Evolutionary conservation across 257 asterid genomes (phyloP), one percentile per base, ranked within the genome.

Genomic region (Thymus mandschuricus): DNA sequence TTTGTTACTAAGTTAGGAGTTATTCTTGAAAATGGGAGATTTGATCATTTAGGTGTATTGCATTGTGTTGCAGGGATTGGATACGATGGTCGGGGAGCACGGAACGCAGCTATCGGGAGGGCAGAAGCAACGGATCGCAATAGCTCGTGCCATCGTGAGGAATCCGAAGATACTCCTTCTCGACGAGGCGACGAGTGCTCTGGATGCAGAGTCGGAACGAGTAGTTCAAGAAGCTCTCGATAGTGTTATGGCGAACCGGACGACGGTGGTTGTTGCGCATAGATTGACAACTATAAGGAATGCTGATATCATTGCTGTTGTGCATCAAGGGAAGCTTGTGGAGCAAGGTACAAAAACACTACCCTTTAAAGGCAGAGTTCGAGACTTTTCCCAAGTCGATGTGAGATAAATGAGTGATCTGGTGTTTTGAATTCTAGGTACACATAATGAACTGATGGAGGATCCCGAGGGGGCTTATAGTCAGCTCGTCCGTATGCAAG

Each of bases 141-240:
- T 91, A 67, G 96, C 97, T 6, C 79, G 96, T 38, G 97, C 97
- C 29, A 89, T 91, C 72, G 68, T 91, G 48, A 91, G 84, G 81
- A 78, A 87, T 43, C 97, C 97, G 1, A 91, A 73, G 76, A 84
- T 91, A 66, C 95, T 91, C 34, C 96, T 91, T 56, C 95, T 91
- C 1, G 97, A 91, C 73, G 97, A 91, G 83, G 97, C 97, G 5
- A 91, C 97, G 11, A 91, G 97, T 58, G 97, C 97, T 48, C 72
- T 91, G 58, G 97, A 91, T 78, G 86, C 87, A 0, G 97, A 87
- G 66, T 91, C 96, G 0, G 97, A 91, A 58, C 79, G 86, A 3
- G 27, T 84, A 54, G 97, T 91, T 51, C 97, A 91, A 74, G 85
- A 83, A 21, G 97, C 97, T 40, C 90, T 91, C 7, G 97, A 91